Conservation (phyloP, 2,329 filamentous ascomycete genomes). For the Lecanoromycetidae sp. region DNA sequence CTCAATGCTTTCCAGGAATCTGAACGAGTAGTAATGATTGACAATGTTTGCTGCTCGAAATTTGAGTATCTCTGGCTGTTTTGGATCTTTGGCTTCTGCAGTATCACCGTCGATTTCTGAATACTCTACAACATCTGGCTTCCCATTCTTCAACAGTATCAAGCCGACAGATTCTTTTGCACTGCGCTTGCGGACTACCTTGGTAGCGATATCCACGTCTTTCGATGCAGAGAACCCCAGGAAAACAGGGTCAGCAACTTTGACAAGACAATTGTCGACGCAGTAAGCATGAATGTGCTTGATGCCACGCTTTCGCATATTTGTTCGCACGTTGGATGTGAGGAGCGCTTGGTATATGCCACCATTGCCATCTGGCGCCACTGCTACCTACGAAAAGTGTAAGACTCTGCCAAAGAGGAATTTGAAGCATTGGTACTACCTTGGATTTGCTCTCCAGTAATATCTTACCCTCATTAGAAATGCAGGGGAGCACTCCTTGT, state of each 20-base stretch:
- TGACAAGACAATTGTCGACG: slow-evolving; percentile 98
- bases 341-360: slow-evolving; percentile 90
- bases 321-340: slow-evolving; percentile 63
- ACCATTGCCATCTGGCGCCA: slow-evolving; percentile 93
- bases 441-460: slow-evolving; percentile 80
- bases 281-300: slow-evolving; percentile 96
- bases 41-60: slow-evolving; percentile 98
- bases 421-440: slow-evolving; percentile 29
- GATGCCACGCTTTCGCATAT: slow-evolving; percentile 81
- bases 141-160: slow-evolving; percentile 89
- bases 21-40: slow-evolving; percentile 98
- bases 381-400: slow-evolving; percentile 51
- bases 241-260: slow-evolving; percentile 93
- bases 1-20: slow-evolving; percentile 83
- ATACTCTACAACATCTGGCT: slow-evolving; percentile 96
- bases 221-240: slow-evolving; percentile 84
- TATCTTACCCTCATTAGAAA: slow-evolving; percentile 96
- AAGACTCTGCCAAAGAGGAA: neutral
- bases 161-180: slow-evolving; percentile 92
- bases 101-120: slow-evolving; percentile 85
- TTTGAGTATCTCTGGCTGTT: slow-evolving; percentile 70
- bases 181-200: slow-evolving; percentile 97
- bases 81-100: slow-evolving; percentile 77
- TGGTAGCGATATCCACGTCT: slow-evolving; percentile 89
- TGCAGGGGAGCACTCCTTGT: slow-evolving; percentile 91